Base-by-base conservation (phyloP, 257 asterid genomes). In the Pogostemon cablin region DNA sequence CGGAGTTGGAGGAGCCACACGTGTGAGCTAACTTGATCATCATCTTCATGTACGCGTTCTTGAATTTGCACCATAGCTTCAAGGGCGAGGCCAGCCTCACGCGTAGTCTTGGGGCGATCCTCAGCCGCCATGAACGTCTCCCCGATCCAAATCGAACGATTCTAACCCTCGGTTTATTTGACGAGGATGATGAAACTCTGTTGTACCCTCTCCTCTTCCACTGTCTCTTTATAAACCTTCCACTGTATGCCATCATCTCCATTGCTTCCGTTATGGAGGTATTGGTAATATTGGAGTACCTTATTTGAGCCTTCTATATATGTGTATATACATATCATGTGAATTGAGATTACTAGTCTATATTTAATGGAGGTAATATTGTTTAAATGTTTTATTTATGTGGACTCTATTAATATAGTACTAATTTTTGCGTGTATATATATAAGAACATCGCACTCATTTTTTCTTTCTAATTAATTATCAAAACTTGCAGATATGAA, bases 11-110 rank as follows among this genome's bases (percentile, higher is more conserved):
- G 42, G 75, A 58, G 12, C 80, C 82, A 9, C 75, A 6, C 1
- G 15, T 41, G 65, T 54, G 11, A 48, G 78, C 80, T 6, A 84
- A 46, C 15, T 66, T 74, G 6, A 84, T 67, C 86, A 72, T 81
- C 86, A 76, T 75, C 65, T 75, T 85, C 72, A 69, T 62, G 76
- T 75, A 85, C 3, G 81, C 83, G 70, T 75, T 78, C 68, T 77
- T 83, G 52, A 83, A 58, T n/a, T 67, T 78, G 72, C 17, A 12
- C 85, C 85, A 83, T 32, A 83, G 43, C 17, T 75, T 83, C 17
- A 77, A 6, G 3, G 87, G 87, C 41, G 85, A 78, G 2, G 71
- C 40, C 25, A 80, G 47, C n/a, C 73, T 67, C 43, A 80, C 32
- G 32, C 32, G 32, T 25, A 25, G 32, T 25, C 32, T 25, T 25